A percentile compares a stretch with the other conserved stretches of the same genome.
phyloP scores from a whole-genome alignment of 176 grass and related monocot genomes.

The Paspalum notatum region DNA sequence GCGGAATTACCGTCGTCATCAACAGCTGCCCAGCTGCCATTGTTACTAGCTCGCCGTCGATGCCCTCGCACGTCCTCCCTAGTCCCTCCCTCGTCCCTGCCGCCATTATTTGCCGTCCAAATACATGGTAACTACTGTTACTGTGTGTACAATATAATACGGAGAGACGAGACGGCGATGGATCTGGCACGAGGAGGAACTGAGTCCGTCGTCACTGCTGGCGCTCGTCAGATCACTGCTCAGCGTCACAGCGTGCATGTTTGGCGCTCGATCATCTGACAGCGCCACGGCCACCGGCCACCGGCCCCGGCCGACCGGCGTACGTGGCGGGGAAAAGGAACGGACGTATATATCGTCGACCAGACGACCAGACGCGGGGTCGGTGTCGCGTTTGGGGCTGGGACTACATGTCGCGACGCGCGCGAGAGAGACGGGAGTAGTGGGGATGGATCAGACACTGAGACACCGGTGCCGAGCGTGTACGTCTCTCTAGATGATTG shows the following conservation, averaged over 20 bases:
- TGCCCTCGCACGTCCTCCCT: too few relatives aligned
- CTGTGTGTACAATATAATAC: too few relatives aligned
- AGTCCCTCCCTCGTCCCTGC: neutral
- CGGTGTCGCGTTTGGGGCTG: conserved; percentile 5
- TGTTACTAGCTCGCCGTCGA: too few relatives aligned
- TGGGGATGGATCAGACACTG: neutral
- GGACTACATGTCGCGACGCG: conserved; percentile 16
- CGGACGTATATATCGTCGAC: too few relatives aligned
- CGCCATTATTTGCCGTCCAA: neutral
- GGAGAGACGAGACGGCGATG: neutral
- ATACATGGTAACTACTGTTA: too few relatives aligned
- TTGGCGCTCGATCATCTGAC: neutral
- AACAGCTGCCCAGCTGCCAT: neutral
- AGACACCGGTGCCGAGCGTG: too few relatives aligned
- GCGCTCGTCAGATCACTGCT: neutral
- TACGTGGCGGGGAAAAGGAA: neutral
- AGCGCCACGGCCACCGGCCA: neutral
- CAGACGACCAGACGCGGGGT: neutral
- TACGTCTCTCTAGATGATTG: conserved; percentile 19
- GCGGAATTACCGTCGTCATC: conserved; percentile 38
- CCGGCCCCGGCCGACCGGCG: neutral
- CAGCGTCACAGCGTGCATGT: neutral
- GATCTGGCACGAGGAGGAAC: neutral
- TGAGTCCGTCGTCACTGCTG: neutral
- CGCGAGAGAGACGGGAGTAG: neutral